Evolutionary conservation across 768 basidiomycete species (phyloP).

Genomic region (Leccinum pellstonianum): DNA sequence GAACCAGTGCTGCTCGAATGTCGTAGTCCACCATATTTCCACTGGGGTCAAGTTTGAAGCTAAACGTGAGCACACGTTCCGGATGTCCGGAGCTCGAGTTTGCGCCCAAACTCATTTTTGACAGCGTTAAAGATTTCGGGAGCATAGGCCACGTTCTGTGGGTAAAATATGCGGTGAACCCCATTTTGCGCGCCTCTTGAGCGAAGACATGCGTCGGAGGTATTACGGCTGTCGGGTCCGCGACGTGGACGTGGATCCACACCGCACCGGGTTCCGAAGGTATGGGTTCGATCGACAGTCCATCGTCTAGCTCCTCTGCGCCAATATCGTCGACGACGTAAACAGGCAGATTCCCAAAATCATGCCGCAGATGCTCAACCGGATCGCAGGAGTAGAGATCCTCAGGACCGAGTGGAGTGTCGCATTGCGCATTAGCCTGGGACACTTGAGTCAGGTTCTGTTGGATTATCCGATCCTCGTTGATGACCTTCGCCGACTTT

Average conservation of each 20-base stretch:
- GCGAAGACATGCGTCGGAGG: constrained; percentile 68
- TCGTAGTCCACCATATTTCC: constrained; percentile 71
- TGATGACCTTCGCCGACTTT: constrained; percentile 33
- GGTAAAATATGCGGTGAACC: constrained; percentile 59
- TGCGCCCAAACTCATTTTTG: constrained; percentile 49
- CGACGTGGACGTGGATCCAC: constrained; percentile 92
- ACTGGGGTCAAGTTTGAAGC: constrained; percentile 56
- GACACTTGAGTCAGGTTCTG: constrained; percentile 15
- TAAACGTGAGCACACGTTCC: constrained; percentile 77
- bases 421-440: constrained; percentile 6
- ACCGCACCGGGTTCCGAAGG: constrained; percentile 51
- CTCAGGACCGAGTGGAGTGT: constrained; percentile 50
- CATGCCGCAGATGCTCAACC: constrained; percentile 72
- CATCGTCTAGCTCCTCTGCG: constrained; percentile 93
- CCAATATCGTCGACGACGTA: constrained; percentile 81
- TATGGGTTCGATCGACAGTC: constrained; percentile 77
- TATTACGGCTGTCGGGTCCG: constrained; percentile 83
- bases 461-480: constrained; percentile 30
- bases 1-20: constrained; percentile 70
- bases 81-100: constrained; percentile 29
- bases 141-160: constrained; percentile 72
- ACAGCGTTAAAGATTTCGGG: constrained; percentile 55
- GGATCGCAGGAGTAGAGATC: constrained; percentile 66
- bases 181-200: constrained; percentile 50
- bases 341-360: constrained; percentile 78